Base-by-base conservation (phyloP, 176 grass and related monocot genomes). In the Pontederia paniculata region DNA sequence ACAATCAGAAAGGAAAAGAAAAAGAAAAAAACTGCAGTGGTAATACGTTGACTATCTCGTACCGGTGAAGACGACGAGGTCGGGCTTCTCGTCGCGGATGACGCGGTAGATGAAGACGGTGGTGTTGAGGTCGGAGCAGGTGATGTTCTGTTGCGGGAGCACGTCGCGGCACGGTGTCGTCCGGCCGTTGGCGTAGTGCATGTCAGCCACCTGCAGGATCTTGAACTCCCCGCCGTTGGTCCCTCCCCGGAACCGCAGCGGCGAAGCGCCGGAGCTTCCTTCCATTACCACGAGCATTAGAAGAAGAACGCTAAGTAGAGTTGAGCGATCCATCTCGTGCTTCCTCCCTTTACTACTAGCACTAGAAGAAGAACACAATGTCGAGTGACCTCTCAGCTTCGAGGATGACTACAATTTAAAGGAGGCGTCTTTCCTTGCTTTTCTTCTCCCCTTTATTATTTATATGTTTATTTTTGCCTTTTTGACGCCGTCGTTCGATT, bases 31-130 rank as follows among this genome's bases (percentile, higher is more conserved):
- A 13, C 18, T 37, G n/a, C 9, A 48, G 19, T 8, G n/a, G n/a
- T n/a, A n/a, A n/a, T n/a, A n/a, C n/a, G n/a, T 9, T 52, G 17
- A 2, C 14, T 23, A 8, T 1, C 19, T n/a, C n/a, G 15, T 23
- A 89, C 91, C 91, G 16, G 85, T 89, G 71, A 96, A 96, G 75
- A 96, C 77, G 75, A 96, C 82, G 73, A 96, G 91, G 70, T 96
- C 91, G 56, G 91, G 85, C 13, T 81, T 57, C 79, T 96, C 91
- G 51, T 63, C 91, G 46, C 64, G 85, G 58, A 96, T 52, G 42
- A 96, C 68, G 70, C 91, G 85, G 69, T 81, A 62, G 74, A 96
- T 63, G 74, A 96, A 96, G 51, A 70, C 79, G 70, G 91, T 89
- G 73, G 91, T 96, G 82, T 96, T 96, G 85, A 97, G 86, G 70